Conservation (phyloP, 257 asterid species). For the Nicotiana attenuata region DNA sequence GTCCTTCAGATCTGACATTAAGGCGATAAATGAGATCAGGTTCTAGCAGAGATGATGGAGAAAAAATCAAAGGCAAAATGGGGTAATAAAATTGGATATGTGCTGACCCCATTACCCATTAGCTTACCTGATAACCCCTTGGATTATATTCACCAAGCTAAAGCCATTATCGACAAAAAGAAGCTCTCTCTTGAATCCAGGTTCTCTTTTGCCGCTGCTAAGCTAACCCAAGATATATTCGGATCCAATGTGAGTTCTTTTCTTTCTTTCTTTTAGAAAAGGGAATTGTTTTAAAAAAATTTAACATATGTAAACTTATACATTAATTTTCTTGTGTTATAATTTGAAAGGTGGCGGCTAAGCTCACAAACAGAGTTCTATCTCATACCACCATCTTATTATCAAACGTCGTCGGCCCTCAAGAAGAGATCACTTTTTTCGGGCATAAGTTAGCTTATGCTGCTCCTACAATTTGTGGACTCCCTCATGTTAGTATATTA, state of each 20-base stretch:
- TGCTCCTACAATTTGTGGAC: constrained; percentile 38
- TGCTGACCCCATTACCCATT: constrained; percentile 27
- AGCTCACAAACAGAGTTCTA: constrained; percentile 4
- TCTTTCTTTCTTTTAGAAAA: not conserved
- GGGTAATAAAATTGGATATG: constrained; percentile 41
- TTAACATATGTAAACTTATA: too few species aligned
- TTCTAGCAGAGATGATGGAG: constrained; percentile 41
- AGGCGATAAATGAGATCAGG: constrained; percentile 20
- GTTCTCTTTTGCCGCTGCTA: constrained; percentile 4
- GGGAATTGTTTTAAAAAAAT: too few species aligned
- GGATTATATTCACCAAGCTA: constrained; percentile 34
- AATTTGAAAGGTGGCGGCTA: constrained; percentile 19
- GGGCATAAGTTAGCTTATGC: constrained; percentile 35
- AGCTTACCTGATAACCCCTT: constrained; percentile 34
- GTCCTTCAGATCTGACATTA: not conserved
- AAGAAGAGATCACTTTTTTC: constrained; percentile 33
- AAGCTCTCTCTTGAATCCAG: constrained; percentile 42
- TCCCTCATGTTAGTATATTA: constrained; percentile 27
- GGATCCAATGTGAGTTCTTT: constrained; percentile 33
- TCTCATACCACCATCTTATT: constrained; percentile 23
- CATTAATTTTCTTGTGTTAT: not conserved
- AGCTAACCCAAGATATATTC: constrained; percentile 16
- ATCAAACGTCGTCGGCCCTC: constrained; percentile 38
- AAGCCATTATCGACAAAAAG: constrained; percentile 39
- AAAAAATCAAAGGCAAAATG: constrained; percentile 29